Percentiles rank a stretch among this genome's conserved stretches.
phyloP scores from a whole-genome alignment of 1,284 basidiomycete species.

The Anthracocystis panici-leucophaei region DNA sequence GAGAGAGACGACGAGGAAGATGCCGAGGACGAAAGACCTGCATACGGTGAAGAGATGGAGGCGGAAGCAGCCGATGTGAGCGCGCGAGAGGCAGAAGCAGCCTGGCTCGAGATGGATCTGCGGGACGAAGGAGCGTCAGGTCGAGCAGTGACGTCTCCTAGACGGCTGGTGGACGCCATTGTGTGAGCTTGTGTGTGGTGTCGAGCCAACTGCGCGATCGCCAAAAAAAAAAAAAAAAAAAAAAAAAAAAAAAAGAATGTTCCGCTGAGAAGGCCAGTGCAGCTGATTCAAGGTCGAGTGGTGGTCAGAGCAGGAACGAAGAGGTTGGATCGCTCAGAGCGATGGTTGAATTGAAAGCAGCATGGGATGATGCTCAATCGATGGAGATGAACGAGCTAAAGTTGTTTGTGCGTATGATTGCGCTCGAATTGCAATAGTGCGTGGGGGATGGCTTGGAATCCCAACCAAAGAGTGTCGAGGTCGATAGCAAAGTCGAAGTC shows the following conservation, averaged over 20 bases:
- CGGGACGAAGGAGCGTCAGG: constrained; percentile 14
- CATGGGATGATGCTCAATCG: constrained; percentile 4
- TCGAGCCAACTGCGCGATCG: neutral
- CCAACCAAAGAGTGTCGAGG: too few relatives aligned
- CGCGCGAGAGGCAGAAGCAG: constrained; percentile 29
- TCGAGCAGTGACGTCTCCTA: neutral
- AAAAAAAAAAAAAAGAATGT: too few relatives aligned
- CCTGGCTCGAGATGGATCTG: constrained; percentile 42
- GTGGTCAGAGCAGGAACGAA: constrained; percentile 5
- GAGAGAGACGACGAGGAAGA: constrained; percentile 25
- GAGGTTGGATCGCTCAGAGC: constrained; percentile 19
- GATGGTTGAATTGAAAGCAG: constrained; percentile 1
- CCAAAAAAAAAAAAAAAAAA: too few relatives aligned
- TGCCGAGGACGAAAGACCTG: constrained; percentile 17
- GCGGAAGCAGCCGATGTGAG: constrained; percentile 15
- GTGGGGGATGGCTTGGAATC: too few relatives aligned
- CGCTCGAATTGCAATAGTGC: too few relatives aligned
- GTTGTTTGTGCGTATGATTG: neutral
- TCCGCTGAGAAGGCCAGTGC: neutral
- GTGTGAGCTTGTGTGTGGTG: neutral
- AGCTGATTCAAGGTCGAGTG: neutral
- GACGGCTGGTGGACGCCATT: constrained; percentile 23
- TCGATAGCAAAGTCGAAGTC: too few relatives aligned
- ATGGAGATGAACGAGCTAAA: neutral
- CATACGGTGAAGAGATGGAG: constrained; percentile 25